A percentile compares a stretch with the other conserved stretches of the same genome.
Evolutionary conservation across 306 rosid species (phyloP).

Genomic region (Medicago lupulina): DNA sequence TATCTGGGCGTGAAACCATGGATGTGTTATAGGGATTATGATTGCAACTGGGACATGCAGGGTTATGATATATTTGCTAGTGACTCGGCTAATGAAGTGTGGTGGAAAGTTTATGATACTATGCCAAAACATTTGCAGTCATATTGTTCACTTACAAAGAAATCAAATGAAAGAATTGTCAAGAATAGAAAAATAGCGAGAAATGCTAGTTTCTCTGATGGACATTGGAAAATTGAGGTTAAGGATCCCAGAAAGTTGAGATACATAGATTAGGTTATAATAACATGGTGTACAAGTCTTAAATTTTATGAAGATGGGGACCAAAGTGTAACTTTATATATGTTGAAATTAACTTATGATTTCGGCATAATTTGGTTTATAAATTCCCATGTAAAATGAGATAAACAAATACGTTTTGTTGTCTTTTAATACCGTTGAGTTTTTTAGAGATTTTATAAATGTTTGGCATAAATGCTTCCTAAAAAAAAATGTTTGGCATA

Average conservation of each 20-base stretch:
- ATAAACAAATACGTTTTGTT: too few species aligned
- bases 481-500: too few species aligned
- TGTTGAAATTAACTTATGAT: neutral
- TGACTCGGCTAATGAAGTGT: conserved; percentile 60
- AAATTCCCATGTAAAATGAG: neutral
- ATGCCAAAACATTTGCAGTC: conserved; percentile 60
- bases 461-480: too few species aligned
- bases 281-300: neutral
- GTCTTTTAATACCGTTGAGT: too few species aligned
- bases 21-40: conserved; percentile 88
- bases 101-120: conserved; percentile 81
- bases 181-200: conserved; percentile 54
- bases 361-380: neutral
- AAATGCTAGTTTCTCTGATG: conserved; percentile 48
- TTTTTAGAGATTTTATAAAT: too few species aligned
- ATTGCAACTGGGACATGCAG: conserved; percentile 81
- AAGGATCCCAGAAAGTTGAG: conserved; percentile 59
- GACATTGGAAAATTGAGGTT: conserved; percentile 67
- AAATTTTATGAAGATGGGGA: too few species aligned
- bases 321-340: too few species aligned
- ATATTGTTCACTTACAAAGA: conserved; percentile 61
- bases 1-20: conserved; percentile 91
- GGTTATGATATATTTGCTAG: conserved; percentile 56
- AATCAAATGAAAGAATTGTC: conserved; percentile 52
- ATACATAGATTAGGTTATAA: neutral